Evolutionary conservation across 2,329 filamentous ascomycete species (phyloP).

Genomic region (Aspergillus aculeatinus): DNA sequence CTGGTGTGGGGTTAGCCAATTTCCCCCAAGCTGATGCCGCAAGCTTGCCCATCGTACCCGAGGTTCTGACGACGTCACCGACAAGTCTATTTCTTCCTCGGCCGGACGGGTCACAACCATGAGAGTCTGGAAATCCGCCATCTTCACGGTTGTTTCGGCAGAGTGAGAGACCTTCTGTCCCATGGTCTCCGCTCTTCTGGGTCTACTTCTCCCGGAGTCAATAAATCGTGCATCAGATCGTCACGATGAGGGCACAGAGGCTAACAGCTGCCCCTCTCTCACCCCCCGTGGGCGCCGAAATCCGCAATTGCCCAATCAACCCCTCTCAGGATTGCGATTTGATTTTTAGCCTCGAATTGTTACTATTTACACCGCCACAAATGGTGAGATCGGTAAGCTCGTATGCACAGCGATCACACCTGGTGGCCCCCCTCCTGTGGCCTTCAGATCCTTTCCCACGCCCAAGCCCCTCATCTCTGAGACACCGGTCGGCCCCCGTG

Average conservation of each 20-base stretch:
- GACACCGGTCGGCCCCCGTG: constrained; percentile 15
- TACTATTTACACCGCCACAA: constrained; percentile 10
- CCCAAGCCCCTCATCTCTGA: constrained; percentile 19
- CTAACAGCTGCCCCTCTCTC: background rate
- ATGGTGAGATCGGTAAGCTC: constrained; percentile 5
- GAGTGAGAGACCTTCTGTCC: background rate
- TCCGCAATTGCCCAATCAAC: constrained; percentile 1
- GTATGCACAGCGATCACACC: constrained; percentile 7
- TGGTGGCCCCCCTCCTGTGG: constrained; percentile 5
- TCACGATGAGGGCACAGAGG: background rate
- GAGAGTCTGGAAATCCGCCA: background rate
- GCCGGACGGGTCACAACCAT: constrained; percentile 3
- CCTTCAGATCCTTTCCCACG: constrained; percentile 9
- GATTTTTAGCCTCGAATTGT: background rate
- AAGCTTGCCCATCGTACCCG: constrained; percentile 4
- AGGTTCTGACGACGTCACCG: constrained; percentile 9
- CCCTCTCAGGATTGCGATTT: background rate
- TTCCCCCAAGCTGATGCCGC: constrained; percentile 1
- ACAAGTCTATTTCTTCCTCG: background rate
- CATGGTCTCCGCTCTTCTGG: background rate
- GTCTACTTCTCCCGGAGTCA: background rate
- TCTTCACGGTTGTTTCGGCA: background rate
- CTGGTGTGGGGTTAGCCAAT: constrained; percentile 1
- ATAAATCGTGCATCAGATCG: constrained; percentile 10
- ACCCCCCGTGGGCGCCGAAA: constrained; percentile 1